A percentile compares a stretch with the other conserved stretches of the same genome.
Evolutionary conservation across 192 early-diverging fungal species (phyloP).

Genomic region (Allomyces javanicus): DNA sequence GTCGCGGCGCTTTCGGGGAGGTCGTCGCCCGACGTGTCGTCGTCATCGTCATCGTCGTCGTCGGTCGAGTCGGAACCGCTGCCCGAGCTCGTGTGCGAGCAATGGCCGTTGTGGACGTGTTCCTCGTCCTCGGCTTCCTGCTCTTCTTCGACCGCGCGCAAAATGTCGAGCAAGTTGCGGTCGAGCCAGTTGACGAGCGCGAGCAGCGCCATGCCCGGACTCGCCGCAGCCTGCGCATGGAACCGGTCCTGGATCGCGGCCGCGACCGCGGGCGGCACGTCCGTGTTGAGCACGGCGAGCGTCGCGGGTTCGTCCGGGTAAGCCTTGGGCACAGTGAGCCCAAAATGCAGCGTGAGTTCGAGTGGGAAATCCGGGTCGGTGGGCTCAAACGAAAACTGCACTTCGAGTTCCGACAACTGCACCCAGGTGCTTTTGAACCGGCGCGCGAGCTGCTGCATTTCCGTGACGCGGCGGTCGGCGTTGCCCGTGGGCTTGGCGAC

Average conservation of each 20-base stretch:
- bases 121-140: neutral
- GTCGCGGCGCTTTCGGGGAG: conserved; percentile 19
- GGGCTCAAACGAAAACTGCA: neutral
- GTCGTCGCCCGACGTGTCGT: conserved; percentile 6
- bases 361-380: neutral
- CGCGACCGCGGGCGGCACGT: neutral
- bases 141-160: conserved; percentile 3
- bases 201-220: conserved; percentile 9
- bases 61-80: neutral
- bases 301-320: neutral
- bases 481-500: neutral
- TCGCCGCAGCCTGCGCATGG: neutral
- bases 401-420: conserved; percentile 5
- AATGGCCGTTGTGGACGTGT: conserved; percentile 7
- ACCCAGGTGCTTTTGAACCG: conserved; percentile 3
- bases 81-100: conserved; percentile 11
- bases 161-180: conserved; percentile 16
- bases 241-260: neutral
- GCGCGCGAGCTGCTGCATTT: neutral
- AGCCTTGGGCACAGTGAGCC: neutral
- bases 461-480: neutral
- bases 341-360: neutral
- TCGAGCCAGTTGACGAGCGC: conserved; percentile 32
- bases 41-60: conserved; percentile 13
- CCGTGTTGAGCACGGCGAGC: neutral